A percentile compares a stretch with the other conserved stretches of the same genome.
phyloP scores from a whole-genome alignment of 2,329 filamentous ascomycete species.

The Curvularia spicifera region DNA sequence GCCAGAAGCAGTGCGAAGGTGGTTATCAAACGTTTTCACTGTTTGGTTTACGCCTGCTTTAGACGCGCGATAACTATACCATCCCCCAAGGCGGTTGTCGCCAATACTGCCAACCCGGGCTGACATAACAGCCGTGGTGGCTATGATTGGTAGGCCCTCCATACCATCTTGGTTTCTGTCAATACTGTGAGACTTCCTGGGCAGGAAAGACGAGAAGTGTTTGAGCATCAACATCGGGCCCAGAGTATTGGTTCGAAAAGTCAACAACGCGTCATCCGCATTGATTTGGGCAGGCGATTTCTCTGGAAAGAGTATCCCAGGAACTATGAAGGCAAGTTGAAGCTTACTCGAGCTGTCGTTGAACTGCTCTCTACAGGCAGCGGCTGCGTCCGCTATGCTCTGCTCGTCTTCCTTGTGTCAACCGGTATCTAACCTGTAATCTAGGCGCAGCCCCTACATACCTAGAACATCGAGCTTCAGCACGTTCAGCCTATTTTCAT shows the following conservation, averaged over 20 bases:
- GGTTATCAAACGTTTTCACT: constrained; percentile 73
- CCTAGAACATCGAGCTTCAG: constrained; percentile 64
- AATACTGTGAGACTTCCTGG: constrained; percentile 55
- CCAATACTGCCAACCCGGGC: constrained; percentile 77
- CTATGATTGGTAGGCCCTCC: constrained; percentile 55
- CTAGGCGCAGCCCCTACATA: constrained; percentile 39
- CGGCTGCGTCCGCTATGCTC: constrained; percentile 64
- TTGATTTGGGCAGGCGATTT: constrained; percentile 72
- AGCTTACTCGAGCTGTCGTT: constrained; percentile 60
- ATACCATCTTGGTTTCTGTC: constrained; percentile 22
- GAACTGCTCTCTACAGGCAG: constrained; percentile 61
- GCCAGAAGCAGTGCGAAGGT: constrained; percentile 63
- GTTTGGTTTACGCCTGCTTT: constrained; percentile 78
- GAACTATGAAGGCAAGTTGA: constrained; percentile 71
- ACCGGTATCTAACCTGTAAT: not conserved
- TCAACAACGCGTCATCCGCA: constrained; percentile 66
- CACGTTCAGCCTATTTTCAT: constrained; percentile 58
- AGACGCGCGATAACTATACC: constrained; percentile 80
- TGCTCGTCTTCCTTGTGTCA: constrained; percentile 60
- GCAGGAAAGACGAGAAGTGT: constrained; percentile 73
- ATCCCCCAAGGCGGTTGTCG: constrained; percentile 77
- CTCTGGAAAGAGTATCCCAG: constrained; percentile 76
- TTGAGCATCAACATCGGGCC: constrained; percentile 79
- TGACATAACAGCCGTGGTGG: constrained; percentile 76
- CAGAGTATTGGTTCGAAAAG: constrained; percentile 75